A percentile compares a stretch with the other conserved stretches of the same genome.
Conservation (phyloP, 2,329 filamentous ascomycete genomes). For the Neocatenulostroma microsporum region DNA sequence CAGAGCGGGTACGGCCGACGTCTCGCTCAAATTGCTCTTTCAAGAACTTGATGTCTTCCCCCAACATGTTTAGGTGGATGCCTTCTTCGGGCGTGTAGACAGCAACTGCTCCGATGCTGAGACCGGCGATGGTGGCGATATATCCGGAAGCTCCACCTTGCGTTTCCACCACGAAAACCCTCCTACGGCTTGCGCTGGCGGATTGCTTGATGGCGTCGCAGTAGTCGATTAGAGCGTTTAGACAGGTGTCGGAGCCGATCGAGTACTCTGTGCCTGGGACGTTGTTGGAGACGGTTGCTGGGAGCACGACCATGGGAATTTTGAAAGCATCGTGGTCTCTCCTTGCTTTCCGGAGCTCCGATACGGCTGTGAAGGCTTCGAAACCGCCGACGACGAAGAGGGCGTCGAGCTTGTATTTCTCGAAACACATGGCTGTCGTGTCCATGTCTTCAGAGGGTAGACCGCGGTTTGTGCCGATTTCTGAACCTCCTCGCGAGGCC, state of each 20-base stretch:
- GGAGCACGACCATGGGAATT: constrained; percentile 84
- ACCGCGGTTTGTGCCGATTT: constrained; percentile 95
- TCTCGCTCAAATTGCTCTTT: constrained; percentile 79
- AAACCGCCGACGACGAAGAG: constrained; percentile 87
- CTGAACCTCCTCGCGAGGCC: constrained; percentile 93
- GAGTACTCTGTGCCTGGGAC: constrained; percentile 97
- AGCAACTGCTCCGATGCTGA: constrained; percentile 83
- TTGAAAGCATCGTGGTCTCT: constrained; percentile 74
- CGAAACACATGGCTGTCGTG: constrained; percentile 72
- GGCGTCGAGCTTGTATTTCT: constrained; percentile 80
- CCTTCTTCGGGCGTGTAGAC: constrained; percentile 98
- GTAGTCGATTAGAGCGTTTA: constrained; percentile 91
- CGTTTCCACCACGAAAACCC: constrained; percentile 96
- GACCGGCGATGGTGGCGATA: constrained; percentile 79
- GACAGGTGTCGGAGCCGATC: constrained; percentile 88
- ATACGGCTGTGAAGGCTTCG: constrained; percentile 88
- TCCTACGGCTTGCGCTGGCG: constrained; percentile 81
- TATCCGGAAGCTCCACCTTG: constrained; percentile 94
- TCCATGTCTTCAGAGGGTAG: constrained; percentile 83
- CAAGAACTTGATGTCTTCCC: constrained; percentile 80
- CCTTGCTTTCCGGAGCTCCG: constrained; percentile 74
- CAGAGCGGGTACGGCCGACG: constrained; percentile 78
- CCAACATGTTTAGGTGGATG: constrained; percentile 86
- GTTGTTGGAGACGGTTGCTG: constrained; percentile 98
- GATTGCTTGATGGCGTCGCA: constrained; percentile 98